Evolutionary conservation across 2,329 filamentous ascomycete species (phyloP), one percentile per base, ranked within the genome.

Genomic region (Amauroascus verrucosus): DNA sequence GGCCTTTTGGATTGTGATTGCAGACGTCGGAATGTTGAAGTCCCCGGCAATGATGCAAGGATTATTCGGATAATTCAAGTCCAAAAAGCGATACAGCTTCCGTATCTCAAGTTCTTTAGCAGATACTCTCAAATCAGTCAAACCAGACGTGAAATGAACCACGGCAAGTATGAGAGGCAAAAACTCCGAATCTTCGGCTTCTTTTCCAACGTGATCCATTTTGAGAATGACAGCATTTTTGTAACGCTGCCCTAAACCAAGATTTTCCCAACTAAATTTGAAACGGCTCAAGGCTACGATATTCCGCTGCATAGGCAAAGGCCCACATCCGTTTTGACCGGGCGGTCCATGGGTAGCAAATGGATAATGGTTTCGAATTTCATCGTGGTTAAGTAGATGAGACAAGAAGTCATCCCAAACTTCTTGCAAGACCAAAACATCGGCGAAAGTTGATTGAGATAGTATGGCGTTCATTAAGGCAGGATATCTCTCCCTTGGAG

Each of bases 351-450:
- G 76, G 1, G 79, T 80, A n/a, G 70, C 65, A 61, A 76, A 84
- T 1, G 75, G 72, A 57, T 82, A 85, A 1, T 63, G 66, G 9
- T 65, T 58, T 26, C 72, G 71, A 22, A 85, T 68, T 1, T 66
- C 60, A 1, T 66, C 55, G 52, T 78, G 64, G 2, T 62, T 60
- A 1, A 85, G 74, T 0, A 86, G 67, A 54, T 73, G 75, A 0
- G 73, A 71, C 0, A 86, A 72, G 56, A 85, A 83, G 38, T 79
- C 73, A 56, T 85, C 81, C 0, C 81, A 83, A 1, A 85, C 78
- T 65, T 85, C 83, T 62, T 85, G 76, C 4, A 86, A 70, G 2
- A 71, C 65, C 0, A 75, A 51, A 18, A 75, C 58, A 51, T 72
- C 67, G 2, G 69, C 66, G 37, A 61, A 57, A 8, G 66, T 66